Evolutionary conservation across 345 rosid genomes (phyloP).

Genomic region (Clausena lansium): DNA sequence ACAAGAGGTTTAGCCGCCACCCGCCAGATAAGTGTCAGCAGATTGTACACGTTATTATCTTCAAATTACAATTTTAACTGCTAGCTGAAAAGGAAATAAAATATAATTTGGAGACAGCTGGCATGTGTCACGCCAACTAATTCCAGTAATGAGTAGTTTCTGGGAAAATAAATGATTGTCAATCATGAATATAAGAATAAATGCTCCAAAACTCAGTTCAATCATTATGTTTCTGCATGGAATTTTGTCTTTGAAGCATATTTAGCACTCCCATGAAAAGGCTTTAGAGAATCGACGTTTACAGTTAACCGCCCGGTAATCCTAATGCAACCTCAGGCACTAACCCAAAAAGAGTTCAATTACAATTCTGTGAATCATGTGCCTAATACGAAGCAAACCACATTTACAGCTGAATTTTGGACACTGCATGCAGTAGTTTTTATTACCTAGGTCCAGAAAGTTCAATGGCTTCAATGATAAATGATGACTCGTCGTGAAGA

Average conservation of each 20-base stretch:
- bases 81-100: neutral
- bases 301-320: no score
- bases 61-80: neutral
- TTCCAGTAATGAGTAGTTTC: neutral
- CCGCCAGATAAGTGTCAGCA: neutral
- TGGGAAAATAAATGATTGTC: neutral
- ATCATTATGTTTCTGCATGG: neutral
- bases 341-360: neutral
- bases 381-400: constrained; percentile 8
- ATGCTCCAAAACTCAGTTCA: neutral
- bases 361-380: neutral
- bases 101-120: neutral
- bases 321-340: neutral
- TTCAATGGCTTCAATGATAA: constrained; percentile 91
- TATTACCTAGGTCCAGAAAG: constrained; percentile 90
- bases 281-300: neutral
- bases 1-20: neutral
- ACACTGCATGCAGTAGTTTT: neutral
- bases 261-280: neutral
- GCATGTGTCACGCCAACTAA: neutral
- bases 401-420: constrained; percentile 24
- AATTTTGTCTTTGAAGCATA: neutral
- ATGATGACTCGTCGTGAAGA: constrained; percentile 66
- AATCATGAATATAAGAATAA: neutral
- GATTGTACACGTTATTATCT: neutral